A percentile compares a stretch with the other conserved stretches of the same genome.
phyloP scores from a whole-genome alignment of 768 basidiomycete species.

The Trametes coccinea region DNA sequence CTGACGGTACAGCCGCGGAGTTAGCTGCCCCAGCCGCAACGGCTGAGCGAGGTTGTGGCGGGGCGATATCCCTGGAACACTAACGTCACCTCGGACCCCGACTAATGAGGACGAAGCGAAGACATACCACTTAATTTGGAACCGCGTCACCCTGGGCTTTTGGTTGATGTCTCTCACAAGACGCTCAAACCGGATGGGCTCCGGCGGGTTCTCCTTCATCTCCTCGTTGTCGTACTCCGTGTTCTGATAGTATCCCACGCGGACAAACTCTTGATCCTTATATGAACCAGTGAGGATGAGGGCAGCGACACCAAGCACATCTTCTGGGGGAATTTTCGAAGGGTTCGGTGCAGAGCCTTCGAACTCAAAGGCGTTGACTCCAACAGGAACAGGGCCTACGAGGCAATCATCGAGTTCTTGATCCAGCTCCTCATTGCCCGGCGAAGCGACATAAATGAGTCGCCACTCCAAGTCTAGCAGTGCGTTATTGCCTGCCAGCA shows the following conservation, averaged over 20 bases:
- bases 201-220: conserved; percentile 75
- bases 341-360: conserved; percentile 85
- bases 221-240: conserved; percentile 97
- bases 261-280: conserved; percentile 97
- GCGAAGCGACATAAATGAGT: conserved; percentile 94
- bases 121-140: conserved; percentile 82
- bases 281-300: conserved; percentile 97
- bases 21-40: conserved; percentile 60
- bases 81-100: not conserved
- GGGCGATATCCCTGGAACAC: conserved; percentile 59
- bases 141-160: conserved; percentile 92
- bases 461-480: conserved; percentile 88
- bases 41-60: conserved; percentile 43
- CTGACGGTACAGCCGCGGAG: conserved; percentile 74
- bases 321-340: conserved; percentile 79
- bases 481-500: not conserved
- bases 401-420: conserved; percentile 98
- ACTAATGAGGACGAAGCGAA: not conserved
- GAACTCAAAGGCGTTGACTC: conserved; percentile 97
- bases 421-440: conserved; percentile 87
- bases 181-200: conserved; percentile 69
- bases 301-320: conserved; percentile 94
- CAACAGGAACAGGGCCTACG: conserved; percentile 96
- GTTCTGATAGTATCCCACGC: conserved; percentile 99
- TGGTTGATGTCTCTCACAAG: conserved; percentile 85